phyloP scores from a whole-genome alignment of 306 rosid species.

The Dryas octopetala region DNA sequence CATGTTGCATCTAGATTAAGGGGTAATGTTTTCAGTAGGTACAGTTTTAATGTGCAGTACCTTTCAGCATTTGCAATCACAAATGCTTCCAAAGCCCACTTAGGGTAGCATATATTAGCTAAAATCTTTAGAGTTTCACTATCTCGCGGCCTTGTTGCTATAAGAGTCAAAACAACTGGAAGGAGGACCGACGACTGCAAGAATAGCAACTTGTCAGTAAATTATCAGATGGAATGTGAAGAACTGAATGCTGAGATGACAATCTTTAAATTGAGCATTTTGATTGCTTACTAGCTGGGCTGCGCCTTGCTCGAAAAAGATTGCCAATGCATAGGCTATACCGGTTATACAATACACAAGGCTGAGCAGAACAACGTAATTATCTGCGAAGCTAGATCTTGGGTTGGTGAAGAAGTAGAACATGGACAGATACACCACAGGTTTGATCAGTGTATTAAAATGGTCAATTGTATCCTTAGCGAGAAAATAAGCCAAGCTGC shows the following conservation, averaged over 20 bases:
- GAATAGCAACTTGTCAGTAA: slow-evolving; percentile 26
- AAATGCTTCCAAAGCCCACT: slow-evolving; percentile 94
- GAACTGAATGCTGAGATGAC: not conserved
- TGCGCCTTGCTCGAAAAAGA: slow-evolving; percentile 81
- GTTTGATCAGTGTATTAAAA: slow-evolving; percentile 76
- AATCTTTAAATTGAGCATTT: not conserved
- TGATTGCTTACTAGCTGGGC: slow-evolving; percentile 80
- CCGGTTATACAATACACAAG: slow-evolving; percentile 97
- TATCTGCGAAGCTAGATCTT: slow-evolving; percentile 79
- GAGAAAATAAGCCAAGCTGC: slow-evolving; percentile 96
- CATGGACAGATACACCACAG: slow-evolving; percentile 87
- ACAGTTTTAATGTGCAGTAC: slow-evolving; percentile 25
- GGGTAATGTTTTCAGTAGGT: not conserved
- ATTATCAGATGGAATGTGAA: slow-evolving; percentile 16
- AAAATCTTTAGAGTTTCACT: slow-evolving; percentile 50
- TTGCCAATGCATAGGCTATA: slow-evolving; percentile 80
- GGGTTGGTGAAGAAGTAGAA: slow-evolving; percentile 92
- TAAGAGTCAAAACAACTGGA: slow-evolving; percentile 88
- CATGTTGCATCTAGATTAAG: not conserved
- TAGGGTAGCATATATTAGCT: slow-evolving; percentile 75
- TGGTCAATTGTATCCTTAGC: slow-evolving; percentile 90
- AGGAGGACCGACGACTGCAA: slow-evolving; percentile 93
- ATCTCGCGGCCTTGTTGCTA: slow-evolving; percentile 64
- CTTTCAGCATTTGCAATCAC: slow-evolving; percentile 88
- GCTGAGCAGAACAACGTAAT: slow-evolving; percentile 69